phyloP scores from a whole-genome alignment of 768 basidiomycete genomes.

The Mrakia gelida region DNA sequence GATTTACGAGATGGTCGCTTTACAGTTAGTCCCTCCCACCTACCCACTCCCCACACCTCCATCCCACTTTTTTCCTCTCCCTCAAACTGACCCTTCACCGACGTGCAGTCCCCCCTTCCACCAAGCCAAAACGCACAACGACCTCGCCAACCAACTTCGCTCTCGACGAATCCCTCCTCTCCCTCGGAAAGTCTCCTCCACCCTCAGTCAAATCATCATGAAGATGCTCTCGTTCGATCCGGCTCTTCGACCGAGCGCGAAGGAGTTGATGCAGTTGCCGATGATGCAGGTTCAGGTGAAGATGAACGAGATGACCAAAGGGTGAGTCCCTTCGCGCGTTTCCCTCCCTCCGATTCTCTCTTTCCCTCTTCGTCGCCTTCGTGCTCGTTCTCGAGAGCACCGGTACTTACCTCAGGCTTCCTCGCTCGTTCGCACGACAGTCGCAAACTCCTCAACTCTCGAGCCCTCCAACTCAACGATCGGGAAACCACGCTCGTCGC shows the following conservation, averaged over 20 bases:
- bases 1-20: constrained; percentile 90
- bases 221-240: constrained; percentile 31
- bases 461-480: constrained; percentile 12
- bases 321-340: constrained; percentile 8
- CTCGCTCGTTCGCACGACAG: neutral
- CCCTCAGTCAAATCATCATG: constrained; percentile 27
- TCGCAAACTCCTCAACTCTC: neutral
- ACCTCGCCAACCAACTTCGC: constrained; percentile 74
- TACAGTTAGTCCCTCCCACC: constrained; percentile 53
- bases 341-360: neutral
- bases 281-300: constrained; percentile 25
- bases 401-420: neutral
- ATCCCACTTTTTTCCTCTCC: too few species aligned
- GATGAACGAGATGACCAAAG: constrained; percentile 8
- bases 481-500: constrained; percentile 13
- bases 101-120: constrained; percentile 69
- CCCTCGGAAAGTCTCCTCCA: constrained; percentile 46
- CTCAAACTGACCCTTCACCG: neutral
- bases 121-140: constrained; percentile 82
- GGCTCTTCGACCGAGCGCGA: constrained; percentile 21
- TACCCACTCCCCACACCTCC: too few species aligned
- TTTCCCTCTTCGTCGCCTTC: too few species aligned
- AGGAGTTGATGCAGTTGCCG: constrained; percentile 14
- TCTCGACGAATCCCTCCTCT: constrained; percentile 85
- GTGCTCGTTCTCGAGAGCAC: too few species aligned